Conservation (phyloP, 2,329 filamentous ascomycete species). For the Neonectria ditissima region DNA sequence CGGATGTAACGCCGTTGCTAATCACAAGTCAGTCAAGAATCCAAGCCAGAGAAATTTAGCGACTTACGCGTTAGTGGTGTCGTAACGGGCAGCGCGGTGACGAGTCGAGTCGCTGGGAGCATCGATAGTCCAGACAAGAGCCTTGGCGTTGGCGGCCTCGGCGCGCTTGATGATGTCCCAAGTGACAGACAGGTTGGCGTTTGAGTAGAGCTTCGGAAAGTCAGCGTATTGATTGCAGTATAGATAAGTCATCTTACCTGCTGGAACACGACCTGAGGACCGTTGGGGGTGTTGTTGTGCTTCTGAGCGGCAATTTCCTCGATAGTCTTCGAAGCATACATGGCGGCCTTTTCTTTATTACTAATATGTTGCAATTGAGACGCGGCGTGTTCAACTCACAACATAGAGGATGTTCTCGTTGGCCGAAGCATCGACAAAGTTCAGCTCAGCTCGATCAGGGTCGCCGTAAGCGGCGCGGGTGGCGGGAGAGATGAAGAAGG, state of each 20-base stretch:
- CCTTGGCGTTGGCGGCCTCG: slow-evolving; percentile 50
- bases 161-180: slow-evolving; percentile 50
- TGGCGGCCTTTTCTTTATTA: slow-evolving; percentile 36
- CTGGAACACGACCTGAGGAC: slow-evolving; percentile 49
- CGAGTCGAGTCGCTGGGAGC: slow-evolving; percentile 39
- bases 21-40: slow-evolving; percentile 9
- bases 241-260: slow-evolving; percentile 34
- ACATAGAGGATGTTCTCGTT: slow-evolving; percentile 60
- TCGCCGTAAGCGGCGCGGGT: slow-evolving; percentile 58
- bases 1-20: slow-evolving; percentile 39
- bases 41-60: no score
- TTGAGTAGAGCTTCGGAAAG: slow-evolving; percentile 46
- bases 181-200: slow-evolving; percentile 48
- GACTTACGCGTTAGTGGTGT: slow-evolving; percentile 41
- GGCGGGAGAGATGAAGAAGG: slow-evolving; percentile 63
- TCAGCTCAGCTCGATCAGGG: slow-evolving; percentile 57
- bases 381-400: slow-evolving; percentile 28
- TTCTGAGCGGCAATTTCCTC: slow-evolving; percentile 49
- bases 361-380: accelerated
- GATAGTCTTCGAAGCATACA: slow-evolving; percentile 50
- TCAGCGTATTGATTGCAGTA: neutral
- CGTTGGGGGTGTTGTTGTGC: slow-evolving; percentile 42
- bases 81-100: slow-evolving; percentile 43
- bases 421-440: slow-evolving; percentile 59
- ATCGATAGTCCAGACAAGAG: slow-evolving; percentile 54